Conservation (phyloP, 352 stramenopile genomes). For the Vaucheria bursata region DNA sequence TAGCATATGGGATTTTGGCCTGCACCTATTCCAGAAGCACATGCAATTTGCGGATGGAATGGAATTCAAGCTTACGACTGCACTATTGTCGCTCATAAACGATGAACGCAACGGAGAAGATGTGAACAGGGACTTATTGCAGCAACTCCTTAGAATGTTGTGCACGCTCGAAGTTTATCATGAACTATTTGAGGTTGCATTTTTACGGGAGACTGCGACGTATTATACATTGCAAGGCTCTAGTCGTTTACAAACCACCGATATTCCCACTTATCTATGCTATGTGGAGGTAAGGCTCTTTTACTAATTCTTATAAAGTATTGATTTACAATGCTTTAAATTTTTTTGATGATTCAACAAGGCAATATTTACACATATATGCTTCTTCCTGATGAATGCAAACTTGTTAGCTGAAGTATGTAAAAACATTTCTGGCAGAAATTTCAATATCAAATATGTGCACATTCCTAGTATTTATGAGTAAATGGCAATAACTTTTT, state of each 20-base stretch:
- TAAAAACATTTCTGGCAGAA: too few species aligned
- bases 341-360: too few species aligned
- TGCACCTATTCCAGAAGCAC: slow-evolving; percentile 56
- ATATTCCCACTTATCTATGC: slow-evolving; percentile 68
- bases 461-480: too few species aligned
- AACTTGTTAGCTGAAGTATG: too few species aligned
- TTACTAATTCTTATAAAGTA: background rate
- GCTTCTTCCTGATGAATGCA: too few species aligned
- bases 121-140: slow-evolving; percentile 68
- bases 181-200: slow-evolving; percentile 67
- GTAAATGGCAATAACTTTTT: too few species aligned
- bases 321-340: too few species aligned
- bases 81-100: slow-evolving; percentile 70
- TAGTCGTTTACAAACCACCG: slow-evolving; percentile 55
- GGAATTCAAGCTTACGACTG: slow-evolving; percentile 28
- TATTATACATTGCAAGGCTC: slow-evolving; percentile 74
- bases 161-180: slow-evolving; percentile 41
- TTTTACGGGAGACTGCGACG: slow-evolving; percentile 67
- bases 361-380: too few species aligned
- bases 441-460: too few species aligned
- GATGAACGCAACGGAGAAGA: slow-evolving; percentile 70
- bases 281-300: slow-evolving; percentile 64
- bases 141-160: slow-evolving; percentile 39
- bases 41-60: slow-evolving; percentile 30
- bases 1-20: slow-evolving; percentile 80